Evolutionary conservation across 202 grass and related monocot species (phyloP).

Genomic region (Carex sylvatica): DNA sequence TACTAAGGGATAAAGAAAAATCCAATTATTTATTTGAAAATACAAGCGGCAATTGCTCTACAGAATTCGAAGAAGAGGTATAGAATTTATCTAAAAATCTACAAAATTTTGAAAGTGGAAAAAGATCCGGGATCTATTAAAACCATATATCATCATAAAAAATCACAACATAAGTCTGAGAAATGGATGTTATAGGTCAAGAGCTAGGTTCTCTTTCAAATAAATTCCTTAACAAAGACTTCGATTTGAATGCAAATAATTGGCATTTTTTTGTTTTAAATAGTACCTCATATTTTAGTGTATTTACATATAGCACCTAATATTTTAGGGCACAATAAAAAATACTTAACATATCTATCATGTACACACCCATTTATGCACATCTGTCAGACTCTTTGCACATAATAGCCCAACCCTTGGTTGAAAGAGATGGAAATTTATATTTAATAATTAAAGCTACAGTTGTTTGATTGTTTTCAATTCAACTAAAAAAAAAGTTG

Average conservation of each 20-base stretch:
- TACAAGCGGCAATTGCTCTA: conserved; percentile 17
- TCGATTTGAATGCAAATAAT: not conserved
- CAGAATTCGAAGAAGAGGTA: conserved; percentile 23
- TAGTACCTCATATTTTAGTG: not conserved
- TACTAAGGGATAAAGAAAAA: conserved; percentile 28
- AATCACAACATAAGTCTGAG: conserved; percentile 67
- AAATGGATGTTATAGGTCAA: conserved; percentile 63
- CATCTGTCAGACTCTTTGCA: not conserved
- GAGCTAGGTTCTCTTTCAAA: conserved; percentile 27
- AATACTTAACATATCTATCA: too few species aligned
- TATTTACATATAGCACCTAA: not conserved
- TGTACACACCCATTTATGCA: not conserved
- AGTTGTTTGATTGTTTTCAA: not conserved
- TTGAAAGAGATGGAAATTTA: conserved; percentile 8
- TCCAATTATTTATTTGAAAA: conserved; percentile 26
- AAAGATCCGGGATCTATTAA: conserved; percentile 40
- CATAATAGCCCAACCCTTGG: not conserved
- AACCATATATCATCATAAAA: conserved; percentile 41
- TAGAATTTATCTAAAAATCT: conserved; percentile 41
- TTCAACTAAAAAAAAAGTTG: not conserved
- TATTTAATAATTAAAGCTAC: too few species aligned
- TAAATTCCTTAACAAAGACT: not conserved
- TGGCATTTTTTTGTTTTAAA: not conserved
- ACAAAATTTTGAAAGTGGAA: conserved; percentile 52
- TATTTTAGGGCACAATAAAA: not conserved